Base-by-base conservation (phyloP, 1,284 basidiomycete genomes). In the Erythrobasidium hasegawianum region DNA sequence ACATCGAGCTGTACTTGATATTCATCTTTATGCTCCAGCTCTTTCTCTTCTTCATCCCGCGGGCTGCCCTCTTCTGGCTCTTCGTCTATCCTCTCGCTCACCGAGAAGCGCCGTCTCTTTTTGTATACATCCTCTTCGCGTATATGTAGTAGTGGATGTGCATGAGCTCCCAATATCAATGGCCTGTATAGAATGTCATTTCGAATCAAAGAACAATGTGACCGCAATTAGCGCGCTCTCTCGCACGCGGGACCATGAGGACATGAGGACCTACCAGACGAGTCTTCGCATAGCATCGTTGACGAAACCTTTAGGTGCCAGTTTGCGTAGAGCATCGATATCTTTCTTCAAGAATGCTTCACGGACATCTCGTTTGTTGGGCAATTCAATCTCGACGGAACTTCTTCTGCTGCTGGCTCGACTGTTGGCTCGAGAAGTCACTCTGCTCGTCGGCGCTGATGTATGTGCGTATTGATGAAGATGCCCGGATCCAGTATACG, bases 1-100 rank as follows among this genome's bases (percentile, higher is more conserved):
- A 76, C 72, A 64, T 76, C 75, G 27, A 76, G 68, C 26, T 56
- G 57, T 26, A 76, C 74, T 68, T 76, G 75, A 26, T 59, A 39
- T 50, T 71, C 71, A 49, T 72, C 71, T 14, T 62, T 61, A 58
- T 71, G 71, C 2, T 66, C 64, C 11, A 22, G 33, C 11, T 45
- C 24, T 24, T 60, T 45, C 18, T 60, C 57, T 14, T 27, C 24
- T 8, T 33, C 50, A 24, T 45, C 45, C 11, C 8, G 20, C 27
- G 20, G n/a, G 14, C 26, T 20, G 4, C 50, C 57, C 1, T 40
- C 39, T 20, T 67, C 64, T n/a, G 27, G 27, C 5, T 22, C 39
- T 39, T 59, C 47, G 5, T 55, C 57, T 11, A 59, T 49, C 20
- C 45, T 59, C 13, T 57, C 49, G 26, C 16, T 16, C 7, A 16